These are phyloP conservation scores for Pyrus communis DNA, from an alignment of 306 rosid genomes.

Conservation along the genomic window DNA sequence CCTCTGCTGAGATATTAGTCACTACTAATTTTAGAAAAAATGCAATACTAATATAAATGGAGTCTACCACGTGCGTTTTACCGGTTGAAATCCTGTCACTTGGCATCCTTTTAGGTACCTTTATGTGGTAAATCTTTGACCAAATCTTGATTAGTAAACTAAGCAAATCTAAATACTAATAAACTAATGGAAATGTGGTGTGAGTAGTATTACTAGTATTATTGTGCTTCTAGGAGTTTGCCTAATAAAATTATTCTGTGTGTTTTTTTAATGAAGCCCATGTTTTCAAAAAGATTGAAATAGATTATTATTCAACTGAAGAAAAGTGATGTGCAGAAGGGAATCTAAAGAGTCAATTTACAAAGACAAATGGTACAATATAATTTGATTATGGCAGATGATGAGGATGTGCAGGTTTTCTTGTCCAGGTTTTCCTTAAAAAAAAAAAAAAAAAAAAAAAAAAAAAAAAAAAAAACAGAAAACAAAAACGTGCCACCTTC, in stretches of 20 bases:
- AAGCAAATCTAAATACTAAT: background rate
- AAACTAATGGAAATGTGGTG: background rate
- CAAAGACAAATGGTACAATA: background rate
- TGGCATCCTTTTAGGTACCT: background rate
- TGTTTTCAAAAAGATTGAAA: background rate
- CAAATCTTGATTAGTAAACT: background rate
- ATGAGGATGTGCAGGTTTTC: background rate
- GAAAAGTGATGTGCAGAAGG: background rate
- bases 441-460: too few relatives aligned
- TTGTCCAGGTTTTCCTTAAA: too few relatives aligned
- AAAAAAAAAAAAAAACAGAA: too few relatives aligned
- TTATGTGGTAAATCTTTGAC: background rate
- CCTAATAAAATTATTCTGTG: background rate
- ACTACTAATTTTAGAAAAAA: slow-evolving; percentile 8
- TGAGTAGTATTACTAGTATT: background rate
- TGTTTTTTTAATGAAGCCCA: background rate
- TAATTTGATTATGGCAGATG: background rate
- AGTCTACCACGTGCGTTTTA: slow-evolving; percentile 9
- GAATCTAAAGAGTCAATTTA: background rate
- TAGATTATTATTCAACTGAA: background rate
- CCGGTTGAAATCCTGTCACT: background rate
- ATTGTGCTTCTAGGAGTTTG: background rate
- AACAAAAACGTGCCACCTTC: too few relatives aligned
- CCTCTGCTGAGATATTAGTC: background rate
- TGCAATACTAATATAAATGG: background rate